Base-by-base conservation (phyloP, 2,329 filamentous ascomycete species). In the Alternaria arbusti region DNA sequence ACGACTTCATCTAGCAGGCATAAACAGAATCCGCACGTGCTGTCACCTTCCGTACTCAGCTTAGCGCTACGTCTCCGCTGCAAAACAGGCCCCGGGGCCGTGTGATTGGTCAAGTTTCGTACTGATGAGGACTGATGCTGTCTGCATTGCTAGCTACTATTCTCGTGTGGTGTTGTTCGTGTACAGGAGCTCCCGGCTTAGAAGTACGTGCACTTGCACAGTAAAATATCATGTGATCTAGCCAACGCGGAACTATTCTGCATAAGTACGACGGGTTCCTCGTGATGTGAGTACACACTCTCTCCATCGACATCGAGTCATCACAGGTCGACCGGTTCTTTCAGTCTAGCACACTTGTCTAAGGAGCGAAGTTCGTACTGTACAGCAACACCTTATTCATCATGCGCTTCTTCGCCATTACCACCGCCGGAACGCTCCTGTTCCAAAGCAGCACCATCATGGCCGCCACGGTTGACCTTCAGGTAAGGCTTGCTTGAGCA, bases 81-180 rank as follows among this genome's bases (percentile, higher is more conserved):
- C 7, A 36, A 36, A 36, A 36, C 7, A 36, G 2, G 32, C 30
- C 3, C 30, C 6, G 6, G 12, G 6, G 6, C 13, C 4, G 13
- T 9, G 13, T 36, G 0, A 36, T 36, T 36, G 2, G 32, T 36
- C 2, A 36, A n/a, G 3, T 9, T 5, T 36, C 2, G 7, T 36
- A 1, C 15, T n/a, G 4, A 36, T 36, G 2, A n/a, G 2, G 1
- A 36, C 32, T 36, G 1, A 36, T 36, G 7, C 32, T 36, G 0
- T 5, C 4, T 36, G 7, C 7, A 36, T 5, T n/a, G 2, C 32
- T n/a, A 36, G 9, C 32, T 36, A 36, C 32, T 36, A 5, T 36
- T 36, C 4, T 36, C 0, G 15, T n/a, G 0, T 3, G 3, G 4
- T n/a, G 2, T 5, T 5, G 1, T n/a, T 36, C 4, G 15, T 36